phyloP scores from a whole-genome alignment of 2,329 filamentous ascomycete species.

The Arthrinium phaeospermum region DNA sequence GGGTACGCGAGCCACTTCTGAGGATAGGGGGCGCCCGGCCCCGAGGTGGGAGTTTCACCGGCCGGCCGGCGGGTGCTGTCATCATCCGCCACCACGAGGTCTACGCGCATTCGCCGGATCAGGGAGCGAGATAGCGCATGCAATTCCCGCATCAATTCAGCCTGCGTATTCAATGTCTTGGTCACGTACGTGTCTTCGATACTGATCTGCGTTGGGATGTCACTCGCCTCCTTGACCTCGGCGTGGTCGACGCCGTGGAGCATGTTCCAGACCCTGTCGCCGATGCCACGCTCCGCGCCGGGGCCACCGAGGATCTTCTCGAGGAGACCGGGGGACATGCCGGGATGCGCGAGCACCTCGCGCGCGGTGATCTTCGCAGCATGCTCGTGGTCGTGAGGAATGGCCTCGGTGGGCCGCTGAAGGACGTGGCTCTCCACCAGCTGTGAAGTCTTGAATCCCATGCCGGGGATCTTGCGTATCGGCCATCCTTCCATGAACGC shows the following conservation, averaged over 20 bases:
- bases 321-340: conserved; percentile 68
- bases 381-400: conserved; percentile 44
- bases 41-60: conserved; percentile 39
- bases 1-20: conserved; percentile 77
- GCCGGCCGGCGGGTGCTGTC: conserved; percentile 8
- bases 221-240: conserved; percentile 73
- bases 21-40: conserved; percentile 21
- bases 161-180: conserved; percentile 67
- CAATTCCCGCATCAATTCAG: conserved; percentile 72
- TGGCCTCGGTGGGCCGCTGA: conserved; percentile 37
- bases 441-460: conserved; percentile 80
- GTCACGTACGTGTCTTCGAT: conserved; percentile 89
- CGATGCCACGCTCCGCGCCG: conserved; percentile 74
- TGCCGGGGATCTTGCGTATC: conserved; percentile 82
- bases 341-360: conserved; percentile 63
- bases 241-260: conserved; percentile 81
- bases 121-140: conserved; percentile 72
- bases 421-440: conserved; percentile 66
- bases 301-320: conserved; percentile 73
- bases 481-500: conserved; percentile 77
- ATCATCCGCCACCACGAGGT: conserved; percentile 65
- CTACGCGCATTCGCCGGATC: conserved; percentile 77
- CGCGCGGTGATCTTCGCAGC: conserved; percentile 62
- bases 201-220: conserved; percentile 85
- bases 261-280: conserved; percentile 75